A percentile compares a stretch with the other conserved stretches of the same genome.
Evolutionary conservation across 2,329 filamentous ascomycete genomes (phyloP).

Genomic region (Pestalotiopsis sp.): DNA sequence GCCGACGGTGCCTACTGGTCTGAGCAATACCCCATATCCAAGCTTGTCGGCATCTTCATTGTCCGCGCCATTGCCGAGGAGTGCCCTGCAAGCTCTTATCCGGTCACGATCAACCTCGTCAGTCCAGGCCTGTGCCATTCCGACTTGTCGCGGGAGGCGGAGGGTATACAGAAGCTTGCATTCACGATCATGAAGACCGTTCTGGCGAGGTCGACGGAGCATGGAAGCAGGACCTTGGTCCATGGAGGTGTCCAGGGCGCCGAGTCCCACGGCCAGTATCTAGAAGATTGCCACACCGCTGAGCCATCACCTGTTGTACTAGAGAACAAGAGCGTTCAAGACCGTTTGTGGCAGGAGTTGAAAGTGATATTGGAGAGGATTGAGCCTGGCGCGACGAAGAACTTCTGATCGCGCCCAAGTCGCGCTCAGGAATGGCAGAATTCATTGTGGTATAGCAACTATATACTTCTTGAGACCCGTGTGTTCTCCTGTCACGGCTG

Average conservation of each 20-base stretch:
- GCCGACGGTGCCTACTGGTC: not conserved
- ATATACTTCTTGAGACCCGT: no score
- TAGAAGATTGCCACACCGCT: constrained; percentile 34
- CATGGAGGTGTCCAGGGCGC: constrained; percentile 36
- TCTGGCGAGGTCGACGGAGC: constrained; percentile 46
- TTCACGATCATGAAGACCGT: constrained; percentile 31
- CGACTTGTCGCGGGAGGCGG: constrained; percentile 36
- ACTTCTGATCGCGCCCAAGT: not conserved
- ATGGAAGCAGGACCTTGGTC: constrained; percentile 46
- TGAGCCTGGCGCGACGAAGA: constrained; percentile 32
- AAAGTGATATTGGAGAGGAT: constrained; percentile 40
- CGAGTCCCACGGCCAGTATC: constrained; percentile 48
- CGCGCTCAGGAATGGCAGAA: not conserved
- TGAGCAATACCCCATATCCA: constrained; percentile 29
- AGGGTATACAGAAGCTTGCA: constrained; percentile 23
- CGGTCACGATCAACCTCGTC: constrained; percentile 50
- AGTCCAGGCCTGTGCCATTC: constrained; percentile 57
- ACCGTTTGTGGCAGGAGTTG: constrained; percentile 46
- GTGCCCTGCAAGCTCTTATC: constrained; percentile 15
- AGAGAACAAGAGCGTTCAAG: constrained; percentile 37
- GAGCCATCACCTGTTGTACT: constrained; percentile 37
- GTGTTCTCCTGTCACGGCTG: no score
- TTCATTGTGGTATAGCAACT: no score
- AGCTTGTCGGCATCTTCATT: constrained; percentile 31
- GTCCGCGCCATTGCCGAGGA: constrained; percentile 24